These are phyloP conservation scores for Ophiorrhiza pumila DNA, from an alignment of 257 asterid species.

Conservation along the genomic window DNA sequence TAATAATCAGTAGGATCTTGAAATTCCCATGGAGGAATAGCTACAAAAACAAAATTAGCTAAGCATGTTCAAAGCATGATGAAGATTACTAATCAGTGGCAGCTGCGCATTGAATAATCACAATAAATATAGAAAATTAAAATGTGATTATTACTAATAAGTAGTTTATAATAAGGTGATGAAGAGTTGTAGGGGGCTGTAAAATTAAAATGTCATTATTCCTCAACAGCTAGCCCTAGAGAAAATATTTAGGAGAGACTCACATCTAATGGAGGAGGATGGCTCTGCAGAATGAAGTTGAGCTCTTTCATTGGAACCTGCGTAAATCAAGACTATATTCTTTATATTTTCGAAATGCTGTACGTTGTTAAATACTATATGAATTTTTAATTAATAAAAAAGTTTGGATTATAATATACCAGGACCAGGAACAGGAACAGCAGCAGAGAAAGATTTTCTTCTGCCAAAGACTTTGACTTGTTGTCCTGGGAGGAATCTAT, in stretches of 20 bases:
- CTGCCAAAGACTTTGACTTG: conserved; percentile 51
- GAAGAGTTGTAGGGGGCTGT: too few species aligned
- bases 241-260: conserved; percentile 10
- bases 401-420: conserved; percentile 18
- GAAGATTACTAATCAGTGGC: too few species aligned
- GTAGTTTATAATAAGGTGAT: too few species aligned
- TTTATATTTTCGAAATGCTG: neutral
- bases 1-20: conserved; percentile 47
- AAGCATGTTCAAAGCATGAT: too few species aligned
- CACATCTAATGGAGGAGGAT: conserved; percentile 34
- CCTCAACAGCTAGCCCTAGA: neutral
- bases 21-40: conserved; percentile 36
- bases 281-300: conserved; percentile 31
- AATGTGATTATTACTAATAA: too few species aligned
- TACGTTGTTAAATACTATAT: neutral
- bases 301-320: conserved; percentile 34
- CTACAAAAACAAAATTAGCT: conserved; percentile 11
- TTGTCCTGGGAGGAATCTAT: conserved; percentile 45
- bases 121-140: too few species aligned
- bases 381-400: neutral
- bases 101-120: neutral
- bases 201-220: neutral
- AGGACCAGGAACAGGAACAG: conserved; percentile 19
- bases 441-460: conserved; percentile 32
- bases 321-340: neutral